Evolutionary conservation across 805 yeast species (phyloP).

Genomic region (Saccharomycopsis malanga): DNA sequence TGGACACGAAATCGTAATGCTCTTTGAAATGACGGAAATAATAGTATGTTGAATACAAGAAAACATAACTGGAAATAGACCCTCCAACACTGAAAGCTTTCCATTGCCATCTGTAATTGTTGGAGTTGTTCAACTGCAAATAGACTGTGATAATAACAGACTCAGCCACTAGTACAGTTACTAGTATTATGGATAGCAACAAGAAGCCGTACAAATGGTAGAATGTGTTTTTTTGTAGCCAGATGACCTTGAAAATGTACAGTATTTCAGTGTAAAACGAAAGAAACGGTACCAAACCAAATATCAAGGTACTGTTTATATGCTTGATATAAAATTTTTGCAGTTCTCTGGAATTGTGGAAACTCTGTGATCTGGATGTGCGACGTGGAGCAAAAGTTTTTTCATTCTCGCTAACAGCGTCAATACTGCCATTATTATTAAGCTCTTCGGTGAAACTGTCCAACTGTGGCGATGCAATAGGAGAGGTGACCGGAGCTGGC

Average conservation of each 20-base stretch:
- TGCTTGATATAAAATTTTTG: neutral
- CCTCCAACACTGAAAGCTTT: conserved; percentile 62
- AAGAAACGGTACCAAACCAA: conserved; percentile 73
- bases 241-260: conserved; percentile 65
- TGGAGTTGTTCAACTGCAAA: conserved; percentile 34
- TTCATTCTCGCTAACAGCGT: neutral
- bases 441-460: neutral
- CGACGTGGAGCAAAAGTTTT: neutral
- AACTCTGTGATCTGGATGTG: neutral
- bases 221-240: conserved; percentile 74
- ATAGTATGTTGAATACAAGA: conserved; percentile 62
- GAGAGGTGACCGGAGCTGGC: conserved; percentile 29
- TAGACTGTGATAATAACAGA: conserved; percentile 66
- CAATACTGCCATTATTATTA: neutral
- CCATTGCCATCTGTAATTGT: conserved; percentile 78
- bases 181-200: conserved; percentile 49
- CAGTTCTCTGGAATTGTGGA: neutral
- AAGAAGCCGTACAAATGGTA: conserved; percentile 78
- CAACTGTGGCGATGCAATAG: conserved; percentile 22
- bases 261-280: conserved; percentile 73
- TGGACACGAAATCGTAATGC: conserved; percentile 60
- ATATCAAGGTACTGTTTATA: conserved; percentile 33
- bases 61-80: conserved; percentile 66
- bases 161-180: conserved; percentile 60
- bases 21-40: conserved; percentile 44